Evolutionary conservation across 2,329 filamentous ascomycete genomes (phyloP).

Genomic region (Calonectria henricotiae): DNA sequence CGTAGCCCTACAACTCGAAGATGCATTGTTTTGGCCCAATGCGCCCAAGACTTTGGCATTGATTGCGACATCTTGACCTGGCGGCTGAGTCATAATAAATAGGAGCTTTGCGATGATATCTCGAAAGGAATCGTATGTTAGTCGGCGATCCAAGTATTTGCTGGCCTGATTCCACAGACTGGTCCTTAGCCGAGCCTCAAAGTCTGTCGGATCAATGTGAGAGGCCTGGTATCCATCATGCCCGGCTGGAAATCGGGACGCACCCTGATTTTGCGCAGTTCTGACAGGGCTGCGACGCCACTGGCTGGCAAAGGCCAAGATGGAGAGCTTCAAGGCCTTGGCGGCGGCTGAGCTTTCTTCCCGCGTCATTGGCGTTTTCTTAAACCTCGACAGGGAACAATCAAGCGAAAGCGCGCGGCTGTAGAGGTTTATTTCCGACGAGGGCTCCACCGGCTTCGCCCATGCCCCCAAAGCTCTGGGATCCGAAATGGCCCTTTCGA

Average conservation of each 20-base stretch:
- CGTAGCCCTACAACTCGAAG: too few species aligned
- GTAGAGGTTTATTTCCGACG: neutral
- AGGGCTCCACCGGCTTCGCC: neutral
- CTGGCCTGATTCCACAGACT: slow-evolving; percentile 3
- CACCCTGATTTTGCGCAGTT: neutral
- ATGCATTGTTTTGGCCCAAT: neutral
- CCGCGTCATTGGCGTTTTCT: neutral
- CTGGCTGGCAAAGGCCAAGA: slow-evolving; percentile 13
- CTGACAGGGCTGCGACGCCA: neutral
- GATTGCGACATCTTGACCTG: neutral
- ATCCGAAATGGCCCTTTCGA: neutral
- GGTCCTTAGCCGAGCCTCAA: neutral
- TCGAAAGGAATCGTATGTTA: neutral
- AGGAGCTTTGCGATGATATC: slow-evolving; percentile 5
- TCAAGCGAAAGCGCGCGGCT: neutral
- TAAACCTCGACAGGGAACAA: neutral
- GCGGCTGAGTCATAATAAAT: neutral
- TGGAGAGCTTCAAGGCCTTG: slow-evolving; percentile 3
- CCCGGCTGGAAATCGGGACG: neutral
- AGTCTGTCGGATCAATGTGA: neutral
- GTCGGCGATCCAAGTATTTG: neutral
- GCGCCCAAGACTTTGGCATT: neutral
- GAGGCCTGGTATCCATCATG: neutral
- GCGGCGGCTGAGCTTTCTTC: neutral
- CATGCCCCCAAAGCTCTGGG: too few species aligned